Base-by-base conservation (phyloP, 495 filamentous ascomycete genomes). In the Hypoxylon trugodes region DNA sequence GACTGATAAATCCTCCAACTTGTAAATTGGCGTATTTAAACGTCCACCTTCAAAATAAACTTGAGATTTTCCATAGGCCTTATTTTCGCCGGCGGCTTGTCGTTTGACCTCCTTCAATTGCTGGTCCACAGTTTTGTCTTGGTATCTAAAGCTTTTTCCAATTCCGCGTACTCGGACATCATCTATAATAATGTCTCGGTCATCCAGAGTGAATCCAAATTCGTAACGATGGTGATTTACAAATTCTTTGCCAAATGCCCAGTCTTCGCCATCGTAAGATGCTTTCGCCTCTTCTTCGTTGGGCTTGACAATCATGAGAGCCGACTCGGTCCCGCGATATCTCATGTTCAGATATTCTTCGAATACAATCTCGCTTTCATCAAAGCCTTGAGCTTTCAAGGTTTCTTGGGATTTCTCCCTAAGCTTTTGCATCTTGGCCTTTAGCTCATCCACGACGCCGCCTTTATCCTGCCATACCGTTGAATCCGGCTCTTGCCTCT, bases 291-390 rank as follows among this genome's bases (percentile, higher is more conserved):
- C 84, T 30, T 87, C 84, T 46, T 86, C 76, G 16, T 67, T 76
- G 8, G 83, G 87, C 77, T 76, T 88, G 54, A 93, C 74, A 57
- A 96, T 83, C 92, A 96, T 96, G 12, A 96, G 81, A 1, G 90
- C 87, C 8, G 91, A 92, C 71, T 96, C 92, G 1, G 90, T 96
- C 16, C 92, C 92, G 37, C 91, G 83, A 69, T 95, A 96, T 61
- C 92, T 77, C 85, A 96, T 90, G 72, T 97, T 96, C 24, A 96
- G 82, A 69, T 96, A 96, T 65, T 93, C 89, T 74, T 93, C 91
- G 69, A 92, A 92, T 2, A 87, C 82, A 45, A 96, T 92, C 36
- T 87, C 83, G 21, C 82, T 74, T 22, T 90, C 86, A 0, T 79
- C 77, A 64, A 96, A 95, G 0, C 91, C 92, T 75, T 96, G 92